Conservation (phyloP, 2,329 filamentous ascomycete genomes). For the Periconia macrospinosa region DNA sequence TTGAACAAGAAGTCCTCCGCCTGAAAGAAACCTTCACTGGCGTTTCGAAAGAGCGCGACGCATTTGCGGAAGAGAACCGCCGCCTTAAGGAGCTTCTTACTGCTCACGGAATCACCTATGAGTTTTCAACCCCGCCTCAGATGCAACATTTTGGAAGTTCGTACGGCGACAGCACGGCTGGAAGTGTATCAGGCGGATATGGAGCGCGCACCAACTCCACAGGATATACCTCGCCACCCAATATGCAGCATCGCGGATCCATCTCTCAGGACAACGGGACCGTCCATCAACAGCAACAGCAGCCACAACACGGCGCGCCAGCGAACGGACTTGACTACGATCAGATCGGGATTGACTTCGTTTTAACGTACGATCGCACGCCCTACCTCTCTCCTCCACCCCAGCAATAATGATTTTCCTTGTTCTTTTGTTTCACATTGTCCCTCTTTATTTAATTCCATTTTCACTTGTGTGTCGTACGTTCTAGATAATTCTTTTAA, state of each 20-base stretch:
- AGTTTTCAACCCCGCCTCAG: conserved; percentile 45
- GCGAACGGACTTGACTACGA: conserved; percentile 67
- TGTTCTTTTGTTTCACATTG: conserved; percentile 9
- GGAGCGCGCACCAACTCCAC: conserved; percentile 50
- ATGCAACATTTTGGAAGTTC: conserved; percentile 40
- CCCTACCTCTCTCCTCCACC: conserved; percentile 56
- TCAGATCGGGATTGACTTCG: conserved; percentile 85
- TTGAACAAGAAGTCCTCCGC: conserved; percentile 88
- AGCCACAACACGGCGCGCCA: conserved; percentile 25
- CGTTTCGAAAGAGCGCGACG: conserved; percentile 74
- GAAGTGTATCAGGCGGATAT: conserved; percentile 67
- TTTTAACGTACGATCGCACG: conserved; percentile 80
- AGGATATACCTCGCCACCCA: conserved; percentile 50
- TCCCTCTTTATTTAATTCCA: conserved; percentile 19
- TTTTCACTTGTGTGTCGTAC: conserved; percentile 23
- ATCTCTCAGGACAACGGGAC: conserved; percentile 29
- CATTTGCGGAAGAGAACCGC: conserved; percentile 76
- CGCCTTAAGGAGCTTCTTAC: conserved; percentile 67
- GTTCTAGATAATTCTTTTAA: conserved; percentile 23
- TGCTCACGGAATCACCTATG: conserved; percentile 61
- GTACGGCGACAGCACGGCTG: conserved; percentile 50
- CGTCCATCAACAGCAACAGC: conserved; percentile 22
- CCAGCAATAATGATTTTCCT: conserved; percentile 35
- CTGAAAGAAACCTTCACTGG: conserved; percentile 83
- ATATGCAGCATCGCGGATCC: conserved; percentile 32